Base-by-base conservation (phyloP, 371 early-diverging fungal species). In the Actinomucor elegans region DNA sequence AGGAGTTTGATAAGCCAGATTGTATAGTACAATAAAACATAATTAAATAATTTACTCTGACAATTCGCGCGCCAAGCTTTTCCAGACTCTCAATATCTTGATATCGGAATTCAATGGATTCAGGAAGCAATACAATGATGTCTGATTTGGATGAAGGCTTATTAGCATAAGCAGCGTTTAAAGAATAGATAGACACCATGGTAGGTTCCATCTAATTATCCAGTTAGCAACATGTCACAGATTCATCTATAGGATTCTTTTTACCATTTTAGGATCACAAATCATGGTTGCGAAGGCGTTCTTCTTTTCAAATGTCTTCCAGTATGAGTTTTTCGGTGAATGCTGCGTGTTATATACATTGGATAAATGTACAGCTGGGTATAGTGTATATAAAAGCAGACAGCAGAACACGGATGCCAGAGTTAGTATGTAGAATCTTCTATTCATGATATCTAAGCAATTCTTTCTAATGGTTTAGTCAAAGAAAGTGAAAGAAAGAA, bases 181-280 rank as follows among this genome's bases (percentile, higher is more conserved):
- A 42, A 0, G 70, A 66, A 50, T 66, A 62, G 9, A 69, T 24
- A 3, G 66, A 59, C 9, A 66, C 63, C 28, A 56, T 29, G 6
- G 59, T 38, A n/a, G 69, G 43, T 32, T 65, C 57, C 18, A 64
- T 48, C 69, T 69, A 38, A 14, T 7, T 15, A 34, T 9, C 1
- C 11, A 15, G 10, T 45, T 11, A 36, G 45, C 44, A 34, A 52
- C 29, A 42, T 33, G 34, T 27, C 28, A 45, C 11, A 5, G 27
- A n/a, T n/a, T n/a, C n/a, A n/a, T n/a, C n/a, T n/a, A n/a, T n/a
- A n/a, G n/a, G n/a, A 7, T 15, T 35, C 10, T 32, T 26, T 42
- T 49, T 57, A 57, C 64, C 41, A 45, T 45, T 7, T 32, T 21
- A 12, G 21, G 48, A 42, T 64, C 48, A 32, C 51, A 50, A 23